These are phyloP conservation scores for Babesia bigemina DNA, from an alignment of 169 alveolate species.

Conservation along the genomic window DNA sequence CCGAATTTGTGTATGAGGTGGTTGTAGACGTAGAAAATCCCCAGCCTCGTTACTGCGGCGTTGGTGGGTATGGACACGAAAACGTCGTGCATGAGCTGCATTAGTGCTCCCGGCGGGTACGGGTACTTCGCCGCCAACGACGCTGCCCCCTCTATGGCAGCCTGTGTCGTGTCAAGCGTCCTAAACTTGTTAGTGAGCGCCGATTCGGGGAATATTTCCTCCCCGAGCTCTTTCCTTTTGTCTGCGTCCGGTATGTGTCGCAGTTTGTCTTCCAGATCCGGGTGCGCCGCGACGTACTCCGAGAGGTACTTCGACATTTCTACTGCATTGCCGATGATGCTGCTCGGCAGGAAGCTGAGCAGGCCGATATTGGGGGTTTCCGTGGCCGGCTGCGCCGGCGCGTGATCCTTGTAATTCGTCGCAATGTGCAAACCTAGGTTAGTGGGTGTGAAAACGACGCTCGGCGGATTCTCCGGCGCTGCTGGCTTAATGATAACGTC, in stretches of 20 bases:
- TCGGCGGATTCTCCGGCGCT: not conserved
- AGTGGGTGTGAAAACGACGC: not conserved
- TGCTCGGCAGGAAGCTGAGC: slow-evolving; percentile 30
- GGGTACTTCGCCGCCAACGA: slow-evolving; percentile 40
- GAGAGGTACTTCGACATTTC: slow-evolving; percentile 53
- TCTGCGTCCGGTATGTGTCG: slow-evolving; percentile 21
- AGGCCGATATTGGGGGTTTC: not conserved
- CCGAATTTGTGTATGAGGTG: slow-evolving; percentile 59
- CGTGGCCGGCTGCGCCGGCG: not conserved
- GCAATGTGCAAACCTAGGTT: too few species aligned
- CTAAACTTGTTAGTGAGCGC: slow-evolving; percentile 21
- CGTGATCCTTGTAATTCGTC: not conserved
- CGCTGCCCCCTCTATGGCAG: slow-evolving; percentile 45
- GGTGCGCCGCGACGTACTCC: slow-evolving; percentile 52
- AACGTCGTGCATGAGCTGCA: slow-evolving; percentile 54
- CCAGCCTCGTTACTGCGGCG: slow-evolving; percentile 46
- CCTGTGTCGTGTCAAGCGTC: slow-evolving; percentile 60
- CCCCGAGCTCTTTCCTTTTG: slow-evolving; percentile 41
- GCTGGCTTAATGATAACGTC: not conserved
- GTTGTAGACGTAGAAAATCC: slow-evolving; percentile 66
- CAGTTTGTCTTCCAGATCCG: slow-evolving; percentile 29
- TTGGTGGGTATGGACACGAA: slow-evolving; percentile 59
- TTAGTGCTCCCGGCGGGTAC: slow-evolving; percentile 67
- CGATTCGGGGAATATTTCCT: slow-evolving; percentile 64
- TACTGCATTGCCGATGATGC: slow-evolving; percentile 33